phyloP scores from a whole-genome alignment of 1,284 basidiomycete genomes.

The Xanthoconium separans region DNA sequence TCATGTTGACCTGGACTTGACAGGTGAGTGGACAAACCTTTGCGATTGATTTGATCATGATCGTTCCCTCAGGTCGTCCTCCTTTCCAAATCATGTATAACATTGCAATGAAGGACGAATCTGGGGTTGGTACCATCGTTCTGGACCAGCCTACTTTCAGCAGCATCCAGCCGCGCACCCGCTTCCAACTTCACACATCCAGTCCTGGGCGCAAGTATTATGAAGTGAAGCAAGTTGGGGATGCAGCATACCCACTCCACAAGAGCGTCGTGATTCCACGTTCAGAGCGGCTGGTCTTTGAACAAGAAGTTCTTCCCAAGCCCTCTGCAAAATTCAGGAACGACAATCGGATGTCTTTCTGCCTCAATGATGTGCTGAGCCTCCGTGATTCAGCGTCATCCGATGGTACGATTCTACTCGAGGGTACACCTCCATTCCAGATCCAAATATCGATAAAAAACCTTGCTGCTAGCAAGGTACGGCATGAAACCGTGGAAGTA shows the following conservation, averaged over 20 bases:
- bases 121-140: conserved; percentile 59
- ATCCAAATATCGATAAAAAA: conserved; percentile 76
- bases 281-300: conserved; percentile 66
- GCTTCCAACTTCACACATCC: conserved; percentile 82
- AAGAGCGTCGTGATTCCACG: conserved; percentile 60
- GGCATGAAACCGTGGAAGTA: conserved; percentile 58
- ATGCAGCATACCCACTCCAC: conserved; percentile 79
- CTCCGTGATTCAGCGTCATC: conserved; percentile 49
- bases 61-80: conserved; percentile 55
- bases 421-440: conserved; percentile 88
- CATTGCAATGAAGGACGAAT: conserved; percentile 61
- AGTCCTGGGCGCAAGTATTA: conserved; percentile 84
- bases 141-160: conserved; percentile 78
- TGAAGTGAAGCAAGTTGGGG: conserved; percentile 85
- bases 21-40: conserved; percentile 47
- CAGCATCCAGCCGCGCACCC: conserved; percentile 79
- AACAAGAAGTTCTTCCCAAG: conserved; percentile 78
- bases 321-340: conserved; percentile 79
- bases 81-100: conserved; percentile 89
- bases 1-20: conserved; percentile 78
- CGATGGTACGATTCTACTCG: conserved; percentile 58
- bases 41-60: background rate
- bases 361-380: conserved; percentile 67
- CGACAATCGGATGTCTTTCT: conserved; percentile 68
- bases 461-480: conserved; percentile 64